phyloP scores from a whole-genome alignment of 495 filamentous ascomycete species.

The Podospora conica region DNA sequence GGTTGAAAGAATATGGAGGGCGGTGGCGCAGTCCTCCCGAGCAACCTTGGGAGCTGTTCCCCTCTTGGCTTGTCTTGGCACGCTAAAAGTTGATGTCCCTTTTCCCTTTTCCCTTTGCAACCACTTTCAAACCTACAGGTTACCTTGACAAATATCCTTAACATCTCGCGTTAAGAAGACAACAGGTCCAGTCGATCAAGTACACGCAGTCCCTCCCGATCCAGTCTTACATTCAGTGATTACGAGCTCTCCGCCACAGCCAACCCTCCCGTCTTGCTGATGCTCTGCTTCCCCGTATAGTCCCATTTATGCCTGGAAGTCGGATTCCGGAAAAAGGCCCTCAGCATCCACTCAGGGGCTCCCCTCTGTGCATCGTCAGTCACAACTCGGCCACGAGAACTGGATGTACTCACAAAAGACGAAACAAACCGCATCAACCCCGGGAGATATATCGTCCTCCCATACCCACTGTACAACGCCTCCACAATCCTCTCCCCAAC shows the following conservation, averaged over 20 bases:
- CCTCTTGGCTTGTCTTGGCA: no score
- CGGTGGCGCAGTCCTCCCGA: no score
- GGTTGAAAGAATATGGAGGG: no score
- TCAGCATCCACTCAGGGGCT: slow-evolving; percentile 4
- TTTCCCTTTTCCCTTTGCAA: no score
- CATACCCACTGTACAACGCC: slow-evolving; percentile 28
- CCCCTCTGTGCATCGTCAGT: background rate
- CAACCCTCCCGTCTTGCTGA: background rate
- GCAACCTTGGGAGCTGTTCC: no score
- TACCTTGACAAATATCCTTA: background rate
- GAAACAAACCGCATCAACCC: slow-evolving; percentile 29
- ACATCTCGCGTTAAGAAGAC: background rate
- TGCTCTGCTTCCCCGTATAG: background rate
- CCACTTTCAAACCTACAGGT: no score
- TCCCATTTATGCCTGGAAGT: background rate
- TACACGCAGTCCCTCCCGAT: no score
- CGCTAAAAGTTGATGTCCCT: no score
- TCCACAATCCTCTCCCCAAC: slow-evolving; percentile 32
- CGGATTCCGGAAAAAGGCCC: background rate
- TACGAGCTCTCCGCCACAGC: background rate
- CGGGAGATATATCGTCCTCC: slow-evolving; percentile 28
- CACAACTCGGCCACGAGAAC: background rate
- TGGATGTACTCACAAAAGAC: slow-evolving; percentile 27
- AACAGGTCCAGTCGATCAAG: background rate
- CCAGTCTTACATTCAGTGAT: no score